Percentiles rank a stretch among this genome's conserved stretches.
These are phyloP conservation scores for Epichloe sp. DNA, from an alignment of 2,329 filamentous ascomycete species.

Conservation along the genomic window DNA sequence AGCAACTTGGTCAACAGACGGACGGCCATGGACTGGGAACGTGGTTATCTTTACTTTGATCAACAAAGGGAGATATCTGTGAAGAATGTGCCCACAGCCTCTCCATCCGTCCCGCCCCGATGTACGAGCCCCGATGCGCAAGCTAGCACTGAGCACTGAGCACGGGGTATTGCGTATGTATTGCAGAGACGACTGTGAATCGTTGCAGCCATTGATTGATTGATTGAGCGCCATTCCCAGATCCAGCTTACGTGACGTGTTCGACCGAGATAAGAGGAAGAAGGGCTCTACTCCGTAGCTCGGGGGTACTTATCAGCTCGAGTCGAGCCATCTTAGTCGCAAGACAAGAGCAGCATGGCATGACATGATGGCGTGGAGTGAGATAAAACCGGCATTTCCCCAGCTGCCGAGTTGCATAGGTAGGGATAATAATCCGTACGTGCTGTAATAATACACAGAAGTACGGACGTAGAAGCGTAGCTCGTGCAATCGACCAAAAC, in stretches of 20 bases:
- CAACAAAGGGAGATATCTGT: not conserved
- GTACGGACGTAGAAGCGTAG: too few relatives aligned
- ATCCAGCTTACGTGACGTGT: not conserved
- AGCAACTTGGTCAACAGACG: not conserved
- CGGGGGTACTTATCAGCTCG: not conserved
- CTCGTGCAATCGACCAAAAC: not conserved
- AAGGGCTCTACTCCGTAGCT: not conserved
- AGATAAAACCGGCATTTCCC: too few relatives aligned
- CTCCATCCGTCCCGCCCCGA: too few relatives aligned
- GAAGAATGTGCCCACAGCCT: not conserved
- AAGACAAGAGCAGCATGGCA: not conserved
- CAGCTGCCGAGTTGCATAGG: not conserved
- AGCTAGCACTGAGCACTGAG: too few relatives aligned
- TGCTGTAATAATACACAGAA: too few relatives aligned
- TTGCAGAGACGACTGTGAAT: not conserved
- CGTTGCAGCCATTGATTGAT: not conserved
- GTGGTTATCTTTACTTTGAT: not conserved
- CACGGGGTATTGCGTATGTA: not conserved
- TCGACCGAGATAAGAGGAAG: not conserved
- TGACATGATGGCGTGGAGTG: too few relatives aligned
- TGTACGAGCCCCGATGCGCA: too few relatives aligned
- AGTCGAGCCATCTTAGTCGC: not conserved
- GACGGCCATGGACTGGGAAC: not conserved
- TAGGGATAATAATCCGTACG: not conserved
- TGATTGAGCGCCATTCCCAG: not conserved